Evolutionary conservation across 768 basidiomycete species (phyloP).

Genomic region (Suillus subluteus): DNA sequence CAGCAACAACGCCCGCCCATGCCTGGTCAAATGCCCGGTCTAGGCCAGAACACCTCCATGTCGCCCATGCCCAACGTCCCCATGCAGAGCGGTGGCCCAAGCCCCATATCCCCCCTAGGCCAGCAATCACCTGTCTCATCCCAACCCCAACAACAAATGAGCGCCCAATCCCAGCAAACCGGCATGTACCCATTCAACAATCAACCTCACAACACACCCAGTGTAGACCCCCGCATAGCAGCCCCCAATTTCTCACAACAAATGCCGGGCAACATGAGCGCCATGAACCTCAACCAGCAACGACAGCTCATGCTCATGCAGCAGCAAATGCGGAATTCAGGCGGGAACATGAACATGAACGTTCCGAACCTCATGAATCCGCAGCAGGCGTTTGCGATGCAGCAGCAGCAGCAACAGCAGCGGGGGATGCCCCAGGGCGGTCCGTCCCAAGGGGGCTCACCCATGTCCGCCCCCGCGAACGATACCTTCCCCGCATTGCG

Average conservation of each 20-base stretch:
- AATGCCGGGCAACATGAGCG: conserved; percentile 32
- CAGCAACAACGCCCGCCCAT: conserved; percentile 31
- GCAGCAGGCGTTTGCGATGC: conserved; percentile 38
- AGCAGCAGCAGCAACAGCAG: conserved; percentile 33
- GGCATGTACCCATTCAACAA: conserved; percentile 33
- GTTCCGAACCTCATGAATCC: conserved; percentile 37
- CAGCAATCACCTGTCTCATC: conserved; percentile 35
- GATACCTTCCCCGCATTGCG: conserved; percentile 53
- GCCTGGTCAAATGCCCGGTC: conserved; percentile 32
- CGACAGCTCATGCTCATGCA: conserved; percentile 49
- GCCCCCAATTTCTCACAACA: conserved; percentile 32
- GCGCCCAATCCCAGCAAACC: conserved; percentile 32
- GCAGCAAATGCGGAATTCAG: conserved; percentile 36
- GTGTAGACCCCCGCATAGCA: conserved; percentile 37
- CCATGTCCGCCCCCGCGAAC: conserved; percentile 43
- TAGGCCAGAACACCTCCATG: conserved; percentile 33
- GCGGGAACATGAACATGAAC: conserved; percentile 31
- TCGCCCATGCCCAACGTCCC: conserved; percentile 28
- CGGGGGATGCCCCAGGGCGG: conserved; percentile 44
- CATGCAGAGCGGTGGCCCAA: conserved; percentile 29
- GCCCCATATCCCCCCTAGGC: conserved; percentile 33
- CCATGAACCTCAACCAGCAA: conserved; percentile 43
- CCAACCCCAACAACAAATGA: conserved; percentile 33
- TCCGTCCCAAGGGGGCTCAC: conserved; percentile 42
- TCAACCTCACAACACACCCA: conserved; percentile 26